Percentiles rank a stretch among this genome's conserved stretches.
These are phyloP conservation scores for Microbotryum saponariae DNA, from an alignment of 1,284 basidiomycete species.

Conservation along the genomic window DNA sequence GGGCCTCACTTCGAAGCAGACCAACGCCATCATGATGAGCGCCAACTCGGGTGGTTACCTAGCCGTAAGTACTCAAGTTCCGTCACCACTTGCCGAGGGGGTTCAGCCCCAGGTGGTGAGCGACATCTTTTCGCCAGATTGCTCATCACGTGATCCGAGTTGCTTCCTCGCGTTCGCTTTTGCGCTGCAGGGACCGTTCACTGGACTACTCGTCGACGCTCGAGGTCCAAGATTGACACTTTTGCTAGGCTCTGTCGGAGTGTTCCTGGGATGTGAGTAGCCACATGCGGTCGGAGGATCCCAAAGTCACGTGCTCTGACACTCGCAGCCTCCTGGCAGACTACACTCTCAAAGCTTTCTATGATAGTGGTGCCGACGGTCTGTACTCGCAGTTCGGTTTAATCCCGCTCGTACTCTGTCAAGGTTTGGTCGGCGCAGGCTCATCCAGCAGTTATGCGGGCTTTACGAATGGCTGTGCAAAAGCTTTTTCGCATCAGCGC, in stretches of 20 bases:
- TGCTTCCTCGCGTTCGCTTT: background rate
- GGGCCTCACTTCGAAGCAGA: background rate
- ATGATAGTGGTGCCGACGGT: background rate
- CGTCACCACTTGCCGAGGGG: too few species aligned
- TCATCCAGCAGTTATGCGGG: background rate
- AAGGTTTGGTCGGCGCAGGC: background rate
- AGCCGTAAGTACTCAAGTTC: too few species aligned
- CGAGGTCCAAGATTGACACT: background rate
- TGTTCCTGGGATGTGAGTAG: constrained; percentile 1
- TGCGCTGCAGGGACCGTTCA: background rate
- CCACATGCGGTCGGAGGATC: background rate
- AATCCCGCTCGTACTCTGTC: background rate
- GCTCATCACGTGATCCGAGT: background rate
- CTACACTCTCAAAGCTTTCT: background rate
- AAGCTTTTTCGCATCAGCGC: background rate
- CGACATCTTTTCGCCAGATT: background rate
- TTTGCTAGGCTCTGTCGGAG: background rate
- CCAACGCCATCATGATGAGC: background rate
- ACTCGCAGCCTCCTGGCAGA: background rate
- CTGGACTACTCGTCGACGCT: background rate
- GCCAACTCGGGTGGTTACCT: background rate
- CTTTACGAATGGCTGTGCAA: background rate
- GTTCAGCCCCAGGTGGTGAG: background rate
- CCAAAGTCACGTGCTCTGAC: background rate
- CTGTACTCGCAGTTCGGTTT: background rate